Evolutionary conservation across 441 rosid genomes (phyloP).

Genomic region (Erodium moschatum): DNA sequence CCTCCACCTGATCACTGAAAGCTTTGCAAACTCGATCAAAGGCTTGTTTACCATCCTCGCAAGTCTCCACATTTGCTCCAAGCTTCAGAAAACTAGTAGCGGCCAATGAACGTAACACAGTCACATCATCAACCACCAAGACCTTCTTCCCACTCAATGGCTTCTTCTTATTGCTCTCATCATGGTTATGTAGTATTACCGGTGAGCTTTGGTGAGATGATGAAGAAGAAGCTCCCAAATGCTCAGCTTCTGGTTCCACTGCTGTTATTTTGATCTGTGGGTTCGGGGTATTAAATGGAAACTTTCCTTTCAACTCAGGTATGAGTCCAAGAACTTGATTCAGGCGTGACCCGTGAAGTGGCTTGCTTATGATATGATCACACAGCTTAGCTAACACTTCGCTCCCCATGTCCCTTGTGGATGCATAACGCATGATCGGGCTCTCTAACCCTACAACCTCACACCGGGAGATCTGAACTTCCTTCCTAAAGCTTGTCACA

Average conservation of each 20-base stretch:
- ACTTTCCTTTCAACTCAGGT: constrained; percentile 27
- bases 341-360: constrained; percentile 43
- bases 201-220: not conserved
- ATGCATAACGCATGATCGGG: constrained; percentile 13
- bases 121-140: constrained; percentile 37
- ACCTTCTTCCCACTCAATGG: constrained; percentile 36
- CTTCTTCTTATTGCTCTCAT: constrained; percentile 6
- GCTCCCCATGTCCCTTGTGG: constrained; percentile 1
- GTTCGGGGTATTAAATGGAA: constrained; percentile 11
- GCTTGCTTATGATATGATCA: constrained; percentile 29
- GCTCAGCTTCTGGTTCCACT: constrained; percentile 9
- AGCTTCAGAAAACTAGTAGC: constrained; percentile 19
- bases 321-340: constrained; percentile 29
- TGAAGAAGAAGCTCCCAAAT: not conserved
- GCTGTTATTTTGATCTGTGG: constrained; percentile 8
- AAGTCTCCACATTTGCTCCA: constrained; percentile 37
- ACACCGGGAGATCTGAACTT: constrained; percentile 22
- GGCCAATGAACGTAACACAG: constrained; percentile 17
- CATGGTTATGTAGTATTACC: not conserved
- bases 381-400: constrained; percentile 10
- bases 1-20: constrained; percentile 19
- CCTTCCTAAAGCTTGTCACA: constrained; percentile 28
- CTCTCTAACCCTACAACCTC: constrained; percentile 43
- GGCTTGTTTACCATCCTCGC: constrained; percentile 41
- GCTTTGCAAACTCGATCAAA: constrained; percentile 24